phyloP scores from a whole-genome alignment of 768 basidiomycete species.

The Mrakia gelida region DNA sequence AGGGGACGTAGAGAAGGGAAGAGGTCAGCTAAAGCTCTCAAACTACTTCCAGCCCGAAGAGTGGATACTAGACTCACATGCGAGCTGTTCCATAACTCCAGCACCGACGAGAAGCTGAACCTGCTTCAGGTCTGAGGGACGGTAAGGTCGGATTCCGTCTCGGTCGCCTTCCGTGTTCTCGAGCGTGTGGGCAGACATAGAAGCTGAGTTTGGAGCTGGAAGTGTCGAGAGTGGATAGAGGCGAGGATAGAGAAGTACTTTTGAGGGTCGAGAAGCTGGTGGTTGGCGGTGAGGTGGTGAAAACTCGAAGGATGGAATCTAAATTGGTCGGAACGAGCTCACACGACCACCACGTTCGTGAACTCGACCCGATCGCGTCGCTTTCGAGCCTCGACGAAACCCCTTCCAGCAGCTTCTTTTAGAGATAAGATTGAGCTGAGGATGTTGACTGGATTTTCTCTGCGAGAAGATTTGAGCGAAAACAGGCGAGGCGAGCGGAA shows the following conservation, averaged over 20 bases:
- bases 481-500: not conserved
- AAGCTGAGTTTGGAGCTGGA: not conserved
- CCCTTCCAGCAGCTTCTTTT: not conserved
- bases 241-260: no score
- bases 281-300: not conserved
- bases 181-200: not conserved
- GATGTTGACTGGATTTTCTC: no score
- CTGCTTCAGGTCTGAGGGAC: slow-evolving; percentile 17
- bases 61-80: not conserved
- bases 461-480: no score
- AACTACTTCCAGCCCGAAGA: not conserved
- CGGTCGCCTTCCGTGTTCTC: not conserved
- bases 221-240: not conserved
- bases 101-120: slow-evolving; percentile 22
- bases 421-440: not conserved
- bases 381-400: not conserved
- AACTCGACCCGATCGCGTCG: not conserved
- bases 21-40: not conserved
- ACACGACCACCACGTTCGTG: not conserved
- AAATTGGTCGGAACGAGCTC: not conserved
- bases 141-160: slow-evolving; percentile 27
- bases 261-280: not conserved
- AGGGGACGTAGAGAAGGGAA: not conserved
- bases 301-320: not conserved
- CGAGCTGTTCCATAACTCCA: slow-evolving; percentile 26